Percentiles rank a stretch among this genome's conserved stretches.
Conservation (phyloP, 2,329 filamentous ascomycete genomes). For the Clonostachys rhizophaga region DNA sequence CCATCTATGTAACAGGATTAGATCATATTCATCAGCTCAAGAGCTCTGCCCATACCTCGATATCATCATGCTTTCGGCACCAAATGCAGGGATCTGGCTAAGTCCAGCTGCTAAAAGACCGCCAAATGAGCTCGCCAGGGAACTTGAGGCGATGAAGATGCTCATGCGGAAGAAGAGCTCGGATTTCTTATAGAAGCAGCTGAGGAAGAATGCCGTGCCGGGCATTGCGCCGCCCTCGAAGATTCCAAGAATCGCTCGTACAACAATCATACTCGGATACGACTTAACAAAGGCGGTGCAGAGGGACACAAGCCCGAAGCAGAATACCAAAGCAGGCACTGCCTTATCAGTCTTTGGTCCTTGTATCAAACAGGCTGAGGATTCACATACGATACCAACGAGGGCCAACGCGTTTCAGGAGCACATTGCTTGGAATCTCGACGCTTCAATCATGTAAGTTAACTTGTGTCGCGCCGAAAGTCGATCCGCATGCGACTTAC, state of each 20-base stretch:
- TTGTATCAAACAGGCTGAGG: too few species aligned
- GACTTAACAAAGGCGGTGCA: constrained; percentile 47
- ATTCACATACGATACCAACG: constrained; percentile 32
- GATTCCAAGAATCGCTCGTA: constrained; percentile 43
- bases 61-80: too few species aligned
- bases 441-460: constrained; percentile 20
- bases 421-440: constrained; percentile 50
- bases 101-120: constrained; percentile 48
- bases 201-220: constrained; percentile 50
- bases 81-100: too few species aligned
- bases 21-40: too few species aligned
- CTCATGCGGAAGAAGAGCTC: constrained; percentile 51
- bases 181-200: constrained; percentile 49
- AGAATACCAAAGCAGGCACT: constrained; percentile 44
- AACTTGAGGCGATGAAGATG: constrained; percentile 50
- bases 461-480: too few species aligned
- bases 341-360: not conserved
- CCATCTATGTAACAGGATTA: constrained; percentile 26
- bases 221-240: constrained; percentile 56
- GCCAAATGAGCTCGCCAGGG: constrained; percentile 53
- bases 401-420: constrained; percentile 47
- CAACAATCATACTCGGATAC: constrained; percentile 38
- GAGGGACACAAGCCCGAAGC: constrained; percentile 51
- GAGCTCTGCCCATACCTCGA: too few species aligned
- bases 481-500: not conserved